Conservation (phyloP, 2,329 filamentous ascomycete genomes). For the Neophaeococcomyces mojaviensis region DNA sequence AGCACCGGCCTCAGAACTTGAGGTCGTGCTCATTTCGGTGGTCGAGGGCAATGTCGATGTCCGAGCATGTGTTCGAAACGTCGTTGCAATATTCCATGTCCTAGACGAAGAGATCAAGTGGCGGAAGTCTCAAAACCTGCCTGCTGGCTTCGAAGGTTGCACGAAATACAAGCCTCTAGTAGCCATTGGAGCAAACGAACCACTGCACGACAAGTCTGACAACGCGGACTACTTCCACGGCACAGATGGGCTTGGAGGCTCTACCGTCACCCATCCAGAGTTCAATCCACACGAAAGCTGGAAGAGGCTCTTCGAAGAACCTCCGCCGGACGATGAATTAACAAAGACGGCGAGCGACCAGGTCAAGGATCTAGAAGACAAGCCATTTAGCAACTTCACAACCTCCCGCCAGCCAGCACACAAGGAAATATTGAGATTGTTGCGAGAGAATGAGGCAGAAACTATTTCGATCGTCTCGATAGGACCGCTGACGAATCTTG, state of each 20-base stretch:
- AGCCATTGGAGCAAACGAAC: slow-evolving; percentile 77
- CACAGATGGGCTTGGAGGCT: slow-evolving; percentile 66
- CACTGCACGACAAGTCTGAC: slow-evolving; percentile 73
- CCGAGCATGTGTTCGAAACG: slow-evolving; percentile 80
- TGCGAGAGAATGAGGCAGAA: slow-evolving; percentile 71
- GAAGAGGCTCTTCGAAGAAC: slow-evolving; percentile 57
- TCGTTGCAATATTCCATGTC: slow-evolving; percentile 83
- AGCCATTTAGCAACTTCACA: slow-evolving; percentile 55
- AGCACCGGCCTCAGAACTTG: slow-evolving; percentile 72
- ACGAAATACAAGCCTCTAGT: slow-evolving; percentile 70
- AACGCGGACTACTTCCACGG: slow-evolving; percentile 83
- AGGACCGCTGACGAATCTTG: slow-evolving; percentile 88
- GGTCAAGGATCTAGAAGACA: slow-evolving; percentile 14
- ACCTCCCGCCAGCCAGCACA: slow-evolving; percentile 68
- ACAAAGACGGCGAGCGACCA: slow-evolving; percentile 40
- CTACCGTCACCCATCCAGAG: slow-evolving; percentile 63
- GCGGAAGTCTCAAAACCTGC: slow-evolving; percentile 61
- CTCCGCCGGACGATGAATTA: slow-evolving; percentile 34
- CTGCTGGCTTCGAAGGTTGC: slow-evolving; percentile 66
- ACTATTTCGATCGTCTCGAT: slow-evolving; percentile 86
- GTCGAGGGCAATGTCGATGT: slow-evolving; percentile 93
- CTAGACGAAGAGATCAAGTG: slow-evolving; percentile 82
- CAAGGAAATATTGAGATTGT: slow-evolving; percentile 79
- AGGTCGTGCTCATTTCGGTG: slow-evolving; percentile 76
- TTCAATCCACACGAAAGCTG: slow-evolving; percentile 67